Conservation (phyloP, 83 land plant species). For the Isoetes engelmannii region DNA sequence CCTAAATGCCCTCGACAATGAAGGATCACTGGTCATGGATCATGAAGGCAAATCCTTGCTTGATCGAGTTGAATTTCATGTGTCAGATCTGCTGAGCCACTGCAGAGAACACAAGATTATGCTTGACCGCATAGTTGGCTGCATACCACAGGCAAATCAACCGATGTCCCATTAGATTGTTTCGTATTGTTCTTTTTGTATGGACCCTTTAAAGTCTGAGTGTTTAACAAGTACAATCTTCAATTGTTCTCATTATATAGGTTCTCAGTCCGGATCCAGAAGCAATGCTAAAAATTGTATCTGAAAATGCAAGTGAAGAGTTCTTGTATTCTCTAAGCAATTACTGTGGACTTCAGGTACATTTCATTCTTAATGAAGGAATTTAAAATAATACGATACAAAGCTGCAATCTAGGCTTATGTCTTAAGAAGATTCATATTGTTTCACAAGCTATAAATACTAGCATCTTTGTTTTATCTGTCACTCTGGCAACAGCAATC, state of each 20-base stretch:
- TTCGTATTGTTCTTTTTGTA: background rate
- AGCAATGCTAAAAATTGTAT: constrained; percentile 91
- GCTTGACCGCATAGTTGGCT: constrained; percentile 92
- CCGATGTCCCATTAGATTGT: constrained; percentile 1
- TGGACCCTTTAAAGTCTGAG: background rate
- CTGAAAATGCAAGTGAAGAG: constrained; percentile 98
- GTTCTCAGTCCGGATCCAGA: constrained; percentile 96
- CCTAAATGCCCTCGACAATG: constrained; percentile 77
- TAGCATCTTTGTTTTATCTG: too few relatives aligned
- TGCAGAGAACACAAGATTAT: constrained; percentile 68
- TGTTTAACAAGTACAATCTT: constrained; percentile 2
- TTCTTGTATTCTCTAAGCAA: constrained; percentile 88
- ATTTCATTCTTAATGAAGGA: too few relatives aligned
- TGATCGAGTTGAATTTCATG: constrained; percentile 94
- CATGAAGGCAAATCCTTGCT: constrained; percentile 70
- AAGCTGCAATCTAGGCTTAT: too few relatives aligned
- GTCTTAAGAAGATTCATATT: too few relatives aligned
- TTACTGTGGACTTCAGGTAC: constrained; percentile 97
- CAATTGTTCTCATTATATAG: constrained; percentile 29
- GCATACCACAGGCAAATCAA: constrained; percentile 85
- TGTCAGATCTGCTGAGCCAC: constrained; percentile 81
- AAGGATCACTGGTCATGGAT: constrained; percentile 76
- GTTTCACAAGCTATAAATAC: too few relatives aligned
- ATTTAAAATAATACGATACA: too few relatives aligned
- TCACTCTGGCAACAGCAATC: too few relatives aligned